These are phyloP conservation scores for Colletotrichum navitas DNA, from an alignment of 2,329 filamentous ascomycete genomes.

Conservation along the genomic window DNA sequence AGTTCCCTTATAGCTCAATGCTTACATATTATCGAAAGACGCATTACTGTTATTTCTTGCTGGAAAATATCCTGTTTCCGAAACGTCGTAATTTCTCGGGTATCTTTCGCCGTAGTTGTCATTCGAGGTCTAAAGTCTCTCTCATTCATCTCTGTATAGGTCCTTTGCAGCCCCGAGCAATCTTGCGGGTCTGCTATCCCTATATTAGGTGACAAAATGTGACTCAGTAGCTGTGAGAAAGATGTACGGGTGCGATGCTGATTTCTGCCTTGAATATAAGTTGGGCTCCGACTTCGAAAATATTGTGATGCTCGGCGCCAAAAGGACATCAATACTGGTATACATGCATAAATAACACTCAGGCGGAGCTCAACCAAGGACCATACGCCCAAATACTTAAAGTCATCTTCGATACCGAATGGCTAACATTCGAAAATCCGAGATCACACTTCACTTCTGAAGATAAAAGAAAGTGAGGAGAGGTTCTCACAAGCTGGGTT, in stretches of 20 bases:
- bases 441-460: background rate
- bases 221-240: background rate
- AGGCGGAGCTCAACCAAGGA: background rate
- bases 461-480: background rate
- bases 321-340: background rate
- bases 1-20: rapidly evolving
- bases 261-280: background rate
- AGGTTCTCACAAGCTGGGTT: slow-evolving; percentile 4
- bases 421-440: too few relatives aligned
- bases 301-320: background rate
- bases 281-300: too few relatives aligned
- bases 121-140: too few relatives aligned
- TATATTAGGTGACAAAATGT: background rate
- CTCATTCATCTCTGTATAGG: background rate
- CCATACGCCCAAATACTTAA: background rate
- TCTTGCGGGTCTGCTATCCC: background rate
- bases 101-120: background rate
- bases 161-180: background rate
- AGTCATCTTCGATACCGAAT: background rate
- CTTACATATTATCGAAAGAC: background rate
- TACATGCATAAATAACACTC: background rate
- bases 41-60: too few relatives aligned
- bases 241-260: background rate
- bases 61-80: background rate
- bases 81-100: background rate